These are phyloP conservation scores for Tylopilus intermedius DNA, from an alignment of 768 basidiomycete species.

Conservation along the genomic window DNA sequence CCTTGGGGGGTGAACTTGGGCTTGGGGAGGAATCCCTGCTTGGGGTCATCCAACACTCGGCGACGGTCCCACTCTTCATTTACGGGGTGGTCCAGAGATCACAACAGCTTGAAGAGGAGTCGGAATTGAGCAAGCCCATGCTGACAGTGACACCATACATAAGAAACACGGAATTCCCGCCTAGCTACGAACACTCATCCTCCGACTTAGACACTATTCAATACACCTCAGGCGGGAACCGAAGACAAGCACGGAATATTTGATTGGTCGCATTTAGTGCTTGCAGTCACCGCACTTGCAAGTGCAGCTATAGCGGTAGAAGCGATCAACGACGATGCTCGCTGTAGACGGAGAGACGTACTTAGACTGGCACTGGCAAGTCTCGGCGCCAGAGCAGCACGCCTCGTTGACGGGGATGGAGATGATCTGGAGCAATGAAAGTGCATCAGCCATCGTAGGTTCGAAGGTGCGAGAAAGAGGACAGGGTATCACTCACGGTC, in stretches of 20 bases:
- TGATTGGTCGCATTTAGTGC: slow-evolving; percentile 1
- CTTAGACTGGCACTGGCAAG: slow-evolving; percentile 14
- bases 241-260: background rate
- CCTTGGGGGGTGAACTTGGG: too few species aligned
- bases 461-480: background rate
- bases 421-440: slow-evolving; percentile 3
- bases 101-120: too few species aligned
- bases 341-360: background rate
- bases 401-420: slow-evolving; percentile 17
- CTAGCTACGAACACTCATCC: background rate
- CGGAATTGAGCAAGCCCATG: background rate
- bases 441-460: background rate
- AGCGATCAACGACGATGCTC: background rate
- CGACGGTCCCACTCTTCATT: too few species aligned
- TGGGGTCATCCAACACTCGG: too few species aligned
- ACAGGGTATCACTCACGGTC: slow-evolving; percentile 10
- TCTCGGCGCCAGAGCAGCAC: slow-evolving; percentile 10
- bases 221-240: background rate
- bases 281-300: slow-evolving; percentile 21
- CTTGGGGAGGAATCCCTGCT: too few species aligned
- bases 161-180: background rate
- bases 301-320: slow-evolving; percentile 5
- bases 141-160: background rate
- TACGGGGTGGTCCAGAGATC: too few species aligned
- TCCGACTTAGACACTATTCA: background rate